Base-by-base conservation (phyloP, 1,284 basidiomycete species). In the Anthracocystis walkeri region DNA sequence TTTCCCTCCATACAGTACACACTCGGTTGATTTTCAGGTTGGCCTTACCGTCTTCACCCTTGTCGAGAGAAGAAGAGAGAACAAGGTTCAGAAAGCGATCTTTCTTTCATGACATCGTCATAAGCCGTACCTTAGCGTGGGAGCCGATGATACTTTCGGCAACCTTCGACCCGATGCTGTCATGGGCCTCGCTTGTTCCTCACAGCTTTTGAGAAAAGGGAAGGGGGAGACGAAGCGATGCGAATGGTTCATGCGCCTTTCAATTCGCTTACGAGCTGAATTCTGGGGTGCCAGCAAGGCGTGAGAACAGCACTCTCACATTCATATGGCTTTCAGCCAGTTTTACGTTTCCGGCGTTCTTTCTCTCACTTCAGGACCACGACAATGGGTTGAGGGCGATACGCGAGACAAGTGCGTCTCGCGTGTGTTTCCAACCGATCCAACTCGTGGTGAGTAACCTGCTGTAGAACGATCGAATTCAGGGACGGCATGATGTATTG, bases 171-270 rank as follows among this genome's bases (percentile, higher is more conserved):
- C 16, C 35, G 25, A 29, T 11, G 40, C 52, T 35, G 33, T 35
- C 55, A 57, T 57, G 55, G 40, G 55, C 42, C 35, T 57, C 55
- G 55, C 55, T 31, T 57, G 54, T 53, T 40, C 51, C 51, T 53
- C 38, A 14, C 21, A 35, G 33, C 23, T 40, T 23, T 18, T 35
- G 12, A 18, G 20, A 29, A 31, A 38, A 25, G 20, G 20, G 21
- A 35, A 11, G 29, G 21, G 31, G 21, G 35, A 51, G 11, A 25
- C 20, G 35, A 51, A n/a, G 29, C 33, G 20, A 38, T 11, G n/a
- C 7, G 33, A 12, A 10, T 29, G 21, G 14, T 54, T 54, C n/a
- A 44, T 44, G 41, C 53, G 27, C 41, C 40, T 10, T 54, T 27
- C 7, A 35, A 35, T 40, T 44, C 41, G 53, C 29, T 55, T 44